Conservation (phyloP, 2,329 filamentous ascomycete species). For the Penicillium olsonii region DNA sequence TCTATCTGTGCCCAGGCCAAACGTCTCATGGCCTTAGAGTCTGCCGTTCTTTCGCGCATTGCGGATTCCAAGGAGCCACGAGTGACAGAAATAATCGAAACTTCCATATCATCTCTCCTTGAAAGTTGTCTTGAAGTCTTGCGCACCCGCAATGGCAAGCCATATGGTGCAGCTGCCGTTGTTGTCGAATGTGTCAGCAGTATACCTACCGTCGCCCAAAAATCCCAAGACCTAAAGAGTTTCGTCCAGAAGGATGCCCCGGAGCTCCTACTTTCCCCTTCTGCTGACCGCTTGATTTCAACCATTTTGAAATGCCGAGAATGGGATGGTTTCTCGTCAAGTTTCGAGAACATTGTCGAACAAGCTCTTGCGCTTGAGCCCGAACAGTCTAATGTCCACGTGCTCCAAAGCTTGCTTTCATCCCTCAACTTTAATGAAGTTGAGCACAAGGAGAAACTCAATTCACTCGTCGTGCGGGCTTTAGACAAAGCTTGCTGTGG, state of each 20-base stretch:
- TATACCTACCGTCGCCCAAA: constrained; percentile 43
- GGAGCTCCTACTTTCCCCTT: constrained; percentile 66
- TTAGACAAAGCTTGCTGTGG: constrained; percentile 39
- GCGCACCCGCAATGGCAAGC: constrained; percentile 61
- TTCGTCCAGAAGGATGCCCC: constrained; percentile 61
- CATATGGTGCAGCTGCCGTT: constrained; percentile 63
- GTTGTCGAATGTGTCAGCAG: constrained; percentile 56
- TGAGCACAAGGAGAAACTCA: constrained; percentile 36
- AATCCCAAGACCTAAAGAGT: constrained; percentile 45
- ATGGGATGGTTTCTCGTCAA: constrained; percentile 42
- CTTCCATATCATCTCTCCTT: constrained; percentile 43
- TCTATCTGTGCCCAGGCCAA: constrained; percentile 65
- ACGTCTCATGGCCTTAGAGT: constrained; percentile 66
- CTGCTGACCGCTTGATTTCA: constrained; percentile 65
- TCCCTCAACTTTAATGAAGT: constrained; percentile 41
- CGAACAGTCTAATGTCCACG: constrained; percentile 33
- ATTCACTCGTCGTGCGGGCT: constrained; percentile 37
- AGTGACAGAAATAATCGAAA: constrained; percentile 38
- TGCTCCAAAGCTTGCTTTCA: constrained; percentile 42
- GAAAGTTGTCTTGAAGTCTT: constrained; percentile 53
- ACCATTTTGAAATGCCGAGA: constrained; percentile 61
- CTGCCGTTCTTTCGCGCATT: constrained; percentile 36
- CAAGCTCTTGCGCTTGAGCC: constrained; percentile 35
- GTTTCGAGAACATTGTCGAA: constrained; percentile 40
- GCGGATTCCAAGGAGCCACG: constrained; percentile 25